A percentile compares a stretch with the other conserved stretches of the same genome.
phyloP scores from a whole-genome alignment of 2,329 filamentous ascomycete species.

The Gremmenia infestans region DNA sequence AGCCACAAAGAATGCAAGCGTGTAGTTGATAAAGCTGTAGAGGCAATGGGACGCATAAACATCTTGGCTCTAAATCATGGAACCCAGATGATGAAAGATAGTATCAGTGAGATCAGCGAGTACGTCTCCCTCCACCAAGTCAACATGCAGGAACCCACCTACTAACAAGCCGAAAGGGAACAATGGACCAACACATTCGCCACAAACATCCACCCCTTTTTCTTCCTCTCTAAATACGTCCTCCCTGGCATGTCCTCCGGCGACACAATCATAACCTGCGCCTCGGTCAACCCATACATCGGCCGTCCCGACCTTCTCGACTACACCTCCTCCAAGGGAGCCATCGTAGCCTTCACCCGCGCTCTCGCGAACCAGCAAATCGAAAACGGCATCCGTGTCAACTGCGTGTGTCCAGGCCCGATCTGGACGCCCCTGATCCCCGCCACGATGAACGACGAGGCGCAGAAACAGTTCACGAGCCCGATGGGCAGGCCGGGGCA shows the following conservation, averaged over 20 bases:
- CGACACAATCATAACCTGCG: constrained; percentile 77
- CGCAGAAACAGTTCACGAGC: constrained; percentile 65
- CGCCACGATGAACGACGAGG: constrained; percentile 64
- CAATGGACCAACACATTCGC: constrained; percentile 79
- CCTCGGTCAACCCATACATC: constrained; percentile 78
- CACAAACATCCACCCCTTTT: constrained; percentile 78
- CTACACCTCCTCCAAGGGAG: constrained; percentile 76
- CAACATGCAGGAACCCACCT: neutral
- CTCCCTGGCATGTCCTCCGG: constrained; percentile 72
- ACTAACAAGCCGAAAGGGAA: constrained; percentile 42
- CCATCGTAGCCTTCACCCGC: constrained; percentile 74
- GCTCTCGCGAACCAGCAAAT: constrained; percentile 72
- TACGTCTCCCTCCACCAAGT: constrained; percentile 34
- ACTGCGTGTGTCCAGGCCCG: constrained; percentile 71
- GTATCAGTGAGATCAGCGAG: constrained; percentile 68
- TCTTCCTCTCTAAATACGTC: constrained; percentile 73
- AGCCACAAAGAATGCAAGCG: constrained; percentile 64
- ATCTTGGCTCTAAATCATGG: constrained; percentile 73
- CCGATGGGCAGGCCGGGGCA: constrained; percentile 76
- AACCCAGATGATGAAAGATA: constrained; percentile 67
- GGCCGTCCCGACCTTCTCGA: constrained; percentile 76
- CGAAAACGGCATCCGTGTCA: constrained; percentile 67
- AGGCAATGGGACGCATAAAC: constrained; percentile 64
- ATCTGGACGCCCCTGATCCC: constrained; percentile 76
- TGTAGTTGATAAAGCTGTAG: constrained; percentile 60